Conservation (phyloP, 169 alveolate genomes). For the Perkinsus marinus region DNA sequence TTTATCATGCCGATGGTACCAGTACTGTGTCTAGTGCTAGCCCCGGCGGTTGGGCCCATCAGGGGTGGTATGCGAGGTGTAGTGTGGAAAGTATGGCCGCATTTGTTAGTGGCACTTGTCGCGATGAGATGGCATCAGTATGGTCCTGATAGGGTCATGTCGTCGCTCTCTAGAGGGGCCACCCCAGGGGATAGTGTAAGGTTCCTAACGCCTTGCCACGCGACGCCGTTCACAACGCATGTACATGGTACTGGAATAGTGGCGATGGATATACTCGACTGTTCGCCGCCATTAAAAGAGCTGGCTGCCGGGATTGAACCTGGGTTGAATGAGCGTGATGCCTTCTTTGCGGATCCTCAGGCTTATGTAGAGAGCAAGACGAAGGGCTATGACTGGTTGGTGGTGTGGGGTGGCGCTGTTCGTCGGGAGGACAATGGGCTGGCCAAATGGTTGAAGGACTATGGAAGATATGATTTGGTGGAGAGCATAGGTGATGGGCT, state of each 20-base stretch:
- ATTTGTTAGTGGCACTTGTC: not conserved
- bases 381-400: not conserved
- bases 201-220: constrained; percentile 12
- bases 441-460: not conserved
- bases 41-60: not conserved
- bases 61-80: not conserved
- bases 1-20: constrained; percentile 4
- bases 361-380: not conserved
- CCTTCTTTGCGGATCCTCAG: not conserved
- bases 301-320: not conserved
- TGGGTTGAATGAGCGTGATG: not conserved
- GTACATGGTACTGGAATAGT: not conserved
- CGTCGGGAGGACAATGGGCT: not conserved
- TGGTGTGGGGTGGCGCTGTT: not conserved
- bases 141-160: not conserved
- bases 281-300: constrained; percentile 6
- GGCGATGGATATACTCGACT: constrained; percentile 5
- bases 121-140: not conserved
- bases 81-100: not conserved
- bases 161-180: not conserved
- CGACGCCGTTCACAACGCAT: constrained; percentile 6
- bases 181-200: not conserved
- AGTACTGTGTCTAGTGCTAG: not conserved
- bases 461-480: not conserved
- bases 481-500: not conserved